Base-by-base conservation (phyloP, 768 basidiomycete species). In the Tephrocybe sp. region DNA sequence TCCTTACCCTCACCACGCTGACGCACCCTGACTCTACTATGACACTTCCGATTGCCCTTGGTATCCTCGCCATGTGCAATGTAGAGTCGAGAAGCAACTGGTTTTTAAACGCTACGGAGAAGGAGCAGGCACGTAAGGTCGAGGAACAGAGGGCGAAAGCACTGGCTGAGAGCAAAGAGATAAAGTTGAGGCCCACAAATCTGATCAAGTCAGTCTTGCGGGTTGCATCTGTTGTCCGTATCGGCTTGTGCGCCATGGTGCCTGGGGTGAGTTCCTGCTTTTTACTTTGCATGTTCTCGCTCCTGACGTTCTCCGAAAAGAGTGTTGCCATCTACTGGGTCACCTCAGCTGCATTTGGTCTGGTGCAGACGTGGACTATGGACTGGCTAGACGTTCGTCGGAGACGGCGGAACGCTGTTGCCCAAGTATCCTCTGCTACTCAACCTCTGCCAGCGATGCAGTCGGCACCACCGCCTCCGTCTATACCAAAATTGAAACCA, bases 301-400 rank as follows among this genome's bases (percentile, higher is more conserved):
- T 44, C 14, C 20, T 34, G 36, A 11, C 20, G 19, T 41, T 41
- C 44, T 31, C 31, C 48, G 39, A 39, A 56, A 52, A 88, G 89
- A 78, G 84, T 43, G 72, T 92, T 20, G 72, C 82, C 33, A 60
- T 92, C 30, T 92, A 89, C 60, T 92, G 89, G 89, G 73, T 84
- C 2, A 81, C 85, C 11, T 92, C 89, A 12, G 86, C 89, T 2
- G 67, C 77, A 10, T 87, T 86, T 64, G 89, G 88, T 36, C 69
- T 91, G 16, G 52, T 85, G 12, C 88, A 91, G 62, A 84, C 87
- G 1, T 92, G 87, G 85, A 56, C 77, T 30, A 68, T 92, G 51
- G 85, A 89, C 49, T 86, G 77, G 70, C 75, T 77, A 70, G 82
- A 84, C 49, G 60, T 72, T 45, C 74, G 72, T 36, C 63, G 73